Evolutionary conservation across 257 asterid species (phyloP), one percentile per base, ranked within the genome.

Genomic region (Avicennia marina): DNA sequence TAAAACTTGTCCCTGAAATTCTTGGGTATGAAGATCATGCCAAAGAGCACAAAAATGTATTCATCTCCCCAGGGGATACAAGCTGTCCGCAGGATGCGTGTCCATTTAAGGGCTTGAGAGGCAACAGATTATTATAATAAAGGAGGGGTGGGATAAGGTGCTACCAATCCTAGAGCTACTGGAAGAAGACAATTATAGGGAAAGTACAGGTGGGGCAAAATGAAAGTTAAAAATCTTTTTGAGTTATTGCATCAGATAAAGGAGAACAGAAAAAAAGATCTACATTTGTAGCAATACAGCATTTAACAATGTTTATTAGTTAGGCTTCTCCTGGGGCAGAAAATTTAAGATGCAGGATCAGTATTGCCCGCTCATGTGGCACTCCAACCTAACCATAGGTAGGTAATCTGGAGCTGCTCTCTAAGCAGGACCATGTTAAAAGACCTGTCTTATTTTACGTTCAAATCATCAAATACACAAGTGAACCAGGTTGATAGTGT

Each of bases 11-110:
- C n/a, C n/a, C n/a, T n/a, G n/a, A n/a, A n/a, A n/a, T n/a, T n/a
- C n/a, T n/a, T n/a, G n/a, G n/a, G n/a, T n/a, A n/a, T n/a, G n/a
- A 50, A 3, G 47, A 39, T 31, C 12, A 19, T 15, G 41, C 66
- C 41, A 64, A 33, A 45, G 11, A 52, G 45, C 50, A 52, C 10
- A 38, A 47, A 42, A 59, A 25, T 44, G 15, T 4, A 11, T 41
- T 41, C 34, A 21, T 40, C 36, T 51, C 15, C 8, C 15, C 2
- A 38, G 53, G 33, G 24, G n/a, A 22, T 11, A 11, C 20, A 27
- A 18, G 52, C 26, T 27, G 9, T 44, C 17, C 12, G 29, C 40
- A 26, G 53, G 11, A 43, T 41, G 47, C 7, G 47, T 39, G 44
- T 13, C 2, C 13, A 17, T 38, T 2, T 11, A 2, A 2, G 34